Conservation (phyloP, 352 stramenopile species). For the Pythium angustatum region DNA sequence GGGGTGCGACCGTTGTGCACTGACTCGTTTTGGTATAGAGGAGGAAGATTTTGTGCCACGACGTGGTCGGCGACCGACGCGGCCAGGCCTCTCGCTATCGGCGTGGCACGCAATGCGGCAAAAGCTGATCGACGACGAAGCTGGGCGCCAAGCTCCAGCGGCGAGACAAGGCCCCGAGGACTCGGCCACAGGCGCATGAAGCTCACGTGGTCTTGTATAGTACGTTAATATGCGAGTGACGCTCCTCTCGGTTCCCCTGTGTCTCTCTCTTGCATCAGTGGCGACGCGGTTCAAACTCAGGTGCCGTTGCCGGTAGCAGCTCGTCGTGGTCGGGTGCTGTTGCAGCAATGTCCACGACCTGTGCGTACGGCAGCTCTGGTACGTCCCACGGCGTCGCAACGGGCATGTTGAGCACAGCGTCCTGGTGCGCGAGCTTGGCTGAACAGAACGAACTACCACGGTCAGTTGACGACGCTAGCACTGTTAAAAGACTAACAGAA, state of each 20-base stretch:
- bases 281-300: slow-evolving; percentile 1
- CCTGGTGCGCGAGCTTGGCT: slow-evolving; percentile 20
- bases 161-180: background rate
- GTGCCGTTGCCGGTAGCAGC: slow-evolving; percentile 25
- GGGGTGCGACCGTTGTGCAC: too few relatives aligned
- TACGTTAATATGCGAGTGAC: too few relatives aligned
- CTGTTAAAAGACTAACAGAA: background rate
- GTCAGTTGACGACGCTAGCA: background rate
- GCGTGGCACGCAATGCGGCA: slow-evolving; percentile 20
- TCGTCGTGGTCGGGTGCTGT: slow-evolving; percentile 31
- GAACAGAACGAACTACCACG: background rate
- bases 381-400: slow-evolving; percentile 24
- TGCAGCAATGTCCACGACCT: slow-evolving; percentile 30
- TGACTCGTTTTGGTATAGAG: background rate
- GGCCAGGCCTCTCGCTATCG: background rate
- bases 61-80: background rate
- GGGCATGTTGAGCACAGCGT: slow-evolving; percentile 29
- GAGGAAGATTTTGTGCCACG: background rate
- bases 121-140: slow-evolving; percentile 23
- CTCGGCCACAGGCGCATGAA: background rate
- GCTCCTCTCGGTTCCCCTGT: background rate
- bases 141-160: background rate
- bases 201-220: too few relatives aligned
- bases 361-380: slow-evolving; percentile 22
- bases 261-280: background rate